Conservation (phyloP, 306 rosid genomes). For the Ammopiptanthus mongolicus region DNA sequence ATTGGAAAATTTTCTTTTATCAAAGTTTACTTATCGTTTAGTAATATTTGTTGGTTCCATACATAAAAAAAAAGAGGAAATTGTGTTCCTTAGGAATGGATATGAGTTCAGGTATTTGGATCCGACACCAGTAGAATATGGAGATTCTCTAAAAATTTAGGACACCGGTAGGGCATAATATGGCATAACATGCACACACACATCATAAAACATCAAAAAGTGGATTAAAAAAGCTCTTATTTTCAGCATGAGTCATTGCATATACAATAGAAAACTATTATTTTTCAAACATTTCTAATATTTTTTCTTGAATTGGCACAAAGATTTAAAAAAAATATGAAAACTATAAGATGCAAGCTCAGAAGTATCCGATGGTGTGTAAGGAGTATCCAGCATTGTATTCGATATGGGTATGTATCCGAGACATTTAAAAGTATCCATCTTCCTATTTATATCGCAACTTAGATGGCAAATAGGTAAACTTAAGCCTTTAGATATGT, state of each 20-base stretch:
- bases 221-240: not conserved
- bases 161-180: not conserved
- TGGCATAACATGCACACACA: not conserved
- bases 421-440: not conserved
- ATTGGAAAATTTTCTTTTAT: not conserved
- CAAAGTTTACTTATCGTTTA: not conserved
- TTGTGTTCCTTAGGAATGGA: not conserved
- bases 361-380: not conserved
- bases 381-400: not conserved
- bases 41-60: not conserved
- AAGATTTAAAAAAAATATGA: no score
- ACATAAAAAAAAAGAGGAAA: not conserved
- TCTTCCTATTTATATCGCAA: not conserved
- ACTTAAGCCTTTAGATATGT: not conserved
- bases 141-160: not conserved
- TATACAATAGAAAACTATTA: not conserved
- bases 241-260: not conserved
- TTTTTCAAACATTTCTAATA: no score
- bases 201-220: not conserved
- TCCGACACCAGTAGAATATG: no score
- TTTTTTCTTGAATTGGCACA: no score
- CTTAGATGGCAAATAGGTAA: not conserved
- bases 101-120: not conserved
- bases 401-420: not conserved
- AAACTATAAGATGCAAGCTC: no score